A percentile compares a stretch with the other conserved stretches of the same genome.
Evolutionary conservation across 2,329 filamentous ascomycete genomes (phyloP).

Genomic region (Pseudogymnoascus sp.): DNA sequence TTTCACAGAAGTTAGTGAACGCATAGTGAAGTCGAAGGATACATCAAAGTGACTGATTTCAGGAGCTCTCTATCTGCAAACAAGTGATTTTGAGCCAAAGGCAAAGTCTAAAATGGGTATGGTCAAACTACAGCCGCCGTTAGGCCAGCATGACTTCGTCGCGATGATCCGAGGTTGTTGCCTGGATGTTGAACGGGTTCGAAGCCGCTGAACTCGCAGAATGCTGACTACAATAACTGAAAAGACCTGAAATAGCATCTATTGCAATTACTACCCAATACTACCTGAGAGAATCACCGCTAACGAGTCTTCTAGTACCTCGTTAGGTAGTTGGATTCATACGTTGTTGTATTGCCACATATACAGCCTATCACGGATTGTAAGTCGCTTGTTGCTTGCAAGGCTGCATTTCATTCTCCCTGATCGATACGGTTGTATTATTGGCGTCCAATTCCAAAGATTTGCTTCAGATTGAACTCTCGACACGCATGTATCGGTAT

Average conservation of each 20-base stretch:
- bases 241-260: slow-evolving; percentile 62
- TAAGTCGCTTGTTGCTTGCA: neutral
- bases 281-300: neutral
- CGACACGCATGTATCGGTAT: neutral
- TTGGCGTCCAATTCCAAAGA: neutral
- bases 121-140: slow-evolving; percentile 7
- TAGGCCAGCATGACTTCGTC: slow-evolving; percentile 15
- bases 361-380: neutral
- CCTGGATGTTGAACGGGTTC: slow-evolving; percentile 11
- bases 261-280: neutral
- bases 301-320: neutral
- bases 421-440: neutral
- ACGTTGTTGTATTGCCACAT: neutral
- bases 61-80: slow-evolving; percentile 42
- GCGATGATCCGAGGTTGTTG: slow-evolving; percentile 9
- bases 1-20: slow-evolving; percentile 21
- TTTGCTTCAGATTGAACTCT: neutral
- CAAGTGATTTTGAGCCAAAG: slow-evolving; percentile 48
- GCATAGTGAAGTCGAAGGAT: slow-evolving; percentile 22
- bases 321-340: no score
- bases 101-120: slow-evolving; percentile 42
- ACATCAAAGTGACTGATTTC: slow-evolving; percentile 35
- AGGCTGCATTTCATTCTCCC: neutral
- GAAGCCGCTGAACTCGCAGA: slow-evolving; percentile 28
- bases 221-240: slow-evolving; percentile 50